Evolutionary conservation across 129 eudicot genomes (phyloP).

Genomic region (Helianthus tuberosus): DNA sequence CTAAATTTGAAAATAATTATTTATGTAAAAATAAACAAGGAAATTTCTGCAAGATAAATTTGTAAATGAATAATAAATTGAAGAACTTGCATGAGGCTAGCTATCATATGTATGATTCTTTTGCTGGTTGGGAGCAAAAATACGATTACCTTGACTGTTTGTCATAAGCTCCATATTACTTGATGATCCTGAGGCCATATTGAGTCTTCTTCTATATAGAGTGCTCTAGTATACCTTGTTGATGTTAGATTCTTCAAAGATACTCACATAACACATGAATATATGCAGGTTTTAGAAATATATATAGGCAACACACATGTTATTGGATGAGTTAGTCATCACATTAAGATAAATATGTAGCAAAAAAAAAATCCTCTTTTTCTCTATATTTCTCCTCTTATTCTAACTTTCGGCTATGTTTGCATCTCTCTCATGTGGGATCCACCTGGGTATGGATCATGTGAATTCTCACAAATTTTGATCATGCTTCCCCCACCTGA

Average conservation of each 20-base stretch:
- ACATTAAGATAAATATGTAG: background rate
- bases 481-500: background rate
- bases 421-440: background rate
- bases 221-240: background rate
- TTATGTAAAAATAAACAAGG: background rate
- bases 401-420: too few species aligned
- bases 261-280: background rate
- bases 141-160: slow-evolving; percentile 17
- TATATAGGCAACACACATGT: background rate
- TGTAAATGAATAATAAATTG: background rate
- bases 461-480: slow-evolving; percentile 13
- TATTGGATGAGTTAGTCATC: background rate
- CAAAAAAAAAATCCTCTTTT: background rate
- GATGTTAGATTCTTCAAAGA: background rate
- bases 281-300: background rate
- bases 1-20: background rate
- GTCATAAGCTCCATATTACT: slow-evolving; percentile 8
- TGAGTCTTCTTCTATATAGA: background rate
- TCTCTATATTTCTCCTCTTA: background rate
- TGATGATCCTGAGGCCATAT: slow-evolving; percentile 20
- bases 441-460: slow-evolving; percentile 3
- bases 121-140: too few species aligned
- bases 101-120: background rate
- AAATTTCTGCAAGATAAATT: background rate
- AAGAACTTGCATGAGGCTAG: slow-evolving; percentile 24